Evolutionary conservation across 257 asterid species (phyloP), one percentile per base, ranked within the genome.

Genomic region (Verbascum thapsus): DNA sequence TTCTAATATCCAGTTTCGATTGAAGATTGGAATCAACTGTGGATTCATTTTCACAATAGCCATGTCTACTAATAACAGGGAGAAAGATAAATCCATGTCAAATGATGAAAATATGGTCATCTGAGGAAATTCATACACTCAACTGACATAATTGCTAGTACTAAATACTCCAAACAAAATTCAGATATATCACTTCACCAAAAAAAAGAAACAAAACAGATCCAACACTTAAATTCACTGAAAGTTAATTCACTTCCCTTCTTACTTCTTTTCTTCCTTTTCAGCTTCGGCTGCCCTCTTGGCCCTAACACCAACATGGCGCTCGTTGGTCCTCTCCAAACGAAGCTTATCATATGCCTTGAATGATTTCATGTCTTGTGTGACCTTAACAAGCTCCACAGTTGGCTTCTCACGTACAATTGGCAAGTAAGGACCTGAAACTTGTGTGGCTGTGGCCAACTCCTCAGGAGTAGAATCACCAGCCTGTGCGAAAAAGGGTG

Each of bases 281-380:
- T 86, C 96, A 11, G 96, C 96, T 77, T 88, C 96, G 0, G 96
- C 96, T 2, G 96, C 94, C 77, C 74, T 88, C 95, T 88, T 88
- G 43, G 90, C 88, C 71, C 96, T 79, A 19, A 67, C 79, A 39
- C 96, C 96, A 3, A 82, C 85, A 10, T 88, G 87, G 34, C 96
- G 90, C 0, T 54, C 84, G 16, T 88, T 88, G 1, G 59, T 79
- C 44, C 94, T 50, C 78, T 88, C 96, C 66, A 88, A 15, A 1
- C 96, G 95, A 51, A 88, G 83, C 82, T 86, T 88, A 76, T 82
- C 74, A 8, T 82, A 88, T 8, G 95, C 90, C 78, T 62, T 82
- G 78, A 88, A 88, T 52, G 92, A 78, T 68, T 80, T 84, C 95
- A 88, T 61, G 8, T 78, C 94, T 16, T 67, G 74, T 8, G 96